Base-by-base conservation (phyloP, 2,329 filamentous ascomycete genomes). In the Colletotrichum gigasporum region DNA sequence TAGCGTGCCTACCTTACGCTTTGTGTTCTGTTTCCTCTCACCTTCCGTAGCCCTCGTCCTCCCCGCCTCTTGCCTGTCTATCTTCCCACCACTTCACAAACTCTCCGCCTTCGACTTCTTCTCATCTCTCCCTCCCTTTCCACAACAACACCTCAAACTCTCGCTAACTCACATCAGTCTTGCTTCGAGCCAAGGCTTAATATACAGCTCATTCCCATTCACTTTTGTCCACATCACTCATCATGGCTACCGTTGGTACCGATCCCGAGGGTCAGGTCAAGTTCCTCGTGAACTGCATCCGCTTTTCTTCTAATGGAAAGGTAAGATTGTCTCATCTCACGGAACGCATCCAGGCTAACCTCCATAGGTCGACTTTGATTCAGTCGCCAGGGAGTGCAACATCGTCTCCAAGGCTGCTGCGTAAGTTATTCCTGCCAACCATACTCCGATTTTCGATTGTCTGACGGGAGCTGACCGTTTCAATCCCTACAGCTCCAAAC, bases 381-480 rank as follows among this genome's bases (percentile, higher is more conserved):
- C 83, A 50, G 90, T 93, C n/a, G 87, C 88, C 10, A 78, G 81
- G 14, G 89, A 91, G 69, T 86, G 88, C 41, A 77, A 75, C 20
- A 90, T 92, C 35, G 82, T 89, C 32, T 82, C 78, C 74, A 91
- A 90, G 76, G 89, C 85, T 12, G 90, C 90, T 20, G 90, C 90
- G 90, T 92, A 83, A 83, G 90, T 85, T 16, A 9, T 3, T n/a
- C 11, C 22, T 2, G 8, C 8, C 2, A 1, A 7, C 5, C 7
- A 3, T 10, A n/a, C n/a, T n/a, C n/a, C n/a, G n/a, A n/a, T n/a
- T n/a, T n/a, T n/a, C n/a, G n/a, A n/a, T n/a, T n/a, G n/a, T n/a
- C n/a, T n/a, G n/a, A n/a, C n/a, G n/a, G n/a, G 47, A 18, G 50
- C 22, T 35, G 14, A 30, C 30, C 16, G 4, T 28, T 7, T 22